Percentiles rank a stretch among this genome's conserved stretches.
Conservation (phyloP, 371 early-diverging fungal genomes). For the Rhizopus arrhizus region DNA sequence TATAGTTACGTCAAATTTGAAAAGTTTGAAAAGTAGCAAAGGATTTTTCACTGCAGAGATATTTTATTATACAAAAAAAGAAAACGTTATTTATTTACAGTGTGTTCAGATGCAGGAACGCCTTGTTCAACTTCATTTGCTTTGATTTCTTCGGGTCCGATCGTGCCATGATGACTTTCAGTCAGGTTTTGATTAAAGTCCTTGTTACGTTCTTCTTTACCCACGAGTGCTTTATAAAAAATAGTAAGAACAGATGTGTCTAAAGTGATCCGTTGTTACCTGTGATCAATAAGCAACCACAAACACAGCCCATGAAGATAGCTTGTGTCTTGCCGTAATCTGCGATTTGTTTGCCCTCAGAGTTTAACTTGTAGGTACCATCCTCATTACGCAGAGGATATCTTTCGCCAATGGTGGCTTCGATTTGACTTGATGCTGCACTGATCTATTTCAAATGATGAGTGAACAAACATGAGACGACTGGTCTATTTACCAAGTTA, state of each 20-base stretch:
- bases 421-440: conserved; percentile 69
- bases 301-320: conserved; percentile 65
- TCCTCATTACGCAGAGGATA: conserved; percentile 40
- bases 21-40: too few species aligned
- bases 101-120: not conserved
- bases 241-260: not conserved
- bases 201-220: conserved; percentile 14
- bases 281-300: conserved; percentile 39
- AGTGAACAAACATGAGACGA: not conserved
- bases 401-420: conserved; percentile 64
- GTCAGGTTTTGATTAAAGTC: conserved; percentile 6
- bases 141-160: conserved; percentile 31
- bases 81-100: not conserved
- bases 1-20: too few species aligned
- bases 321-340: conserved; percentile 71
- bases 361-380: conserved; percentile 33
- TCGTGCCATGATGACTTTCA: conserved; percentile 12
- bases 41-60: not conserved
- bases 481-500: conserved; percentile 47
- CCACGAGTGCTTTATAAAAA: conserved; percentile 9
- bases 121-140: conserved; percentile 33
- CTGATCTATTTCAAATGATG: conserved; percentile 41
- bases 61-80: not conserved
- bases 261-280: conserved; percentile 22
- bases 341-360: conserved; percentile 51